Evolutionary conservation across 768 basidiomycete genomes (phyloP).

Genomic region (Kwoniella dendrophila): DNA sequence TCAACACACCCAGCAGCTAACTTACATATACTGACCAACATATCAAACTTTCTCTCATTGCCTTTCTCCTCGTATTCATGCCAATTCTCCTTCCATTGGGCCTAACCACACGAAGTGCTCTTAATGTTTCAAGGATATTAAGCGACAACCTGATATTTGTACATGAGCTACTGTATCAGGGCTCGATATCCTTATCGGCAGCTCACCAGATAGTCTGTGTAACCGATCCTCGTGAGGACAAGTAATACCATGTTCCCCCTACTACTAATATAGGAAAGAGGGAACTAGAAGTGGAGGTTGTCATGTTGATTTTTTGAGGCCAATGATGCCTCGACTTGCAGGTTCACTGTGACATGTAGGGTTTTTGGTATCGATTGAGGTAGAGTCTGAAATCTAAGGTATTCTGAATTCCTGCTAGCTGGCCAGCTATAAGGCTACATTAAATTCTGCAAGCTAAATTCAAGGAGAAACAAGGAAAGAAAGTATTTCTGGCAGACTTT

Average conservation of each 20-base stretch:
- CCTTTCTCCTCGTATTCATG: constrained; percentile 29
- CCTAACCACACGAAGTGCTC: constrained; percentile 31
- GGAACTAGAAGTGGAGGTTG: constrained; percentile 14
- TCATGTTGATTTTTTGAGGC: background rate
- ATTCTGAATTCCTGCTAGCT: too few species aligned
- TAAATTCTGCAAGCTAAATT: too few species aligned
- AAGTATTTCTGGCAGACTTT: too few species aligned
- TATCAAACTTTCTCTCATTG: constrained; percentile 33
- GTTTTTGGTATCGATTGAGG: too few species aligned
- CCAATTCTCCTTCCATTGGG: constrained; percentile 43
- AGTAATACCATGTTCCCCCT: constrained; percentile 20
- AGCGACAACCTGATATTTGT: constrained; percentile 24
- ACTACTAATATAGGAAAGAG: constrained; percentile 22
- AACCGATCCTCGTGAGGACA: constrained; percentile 14
- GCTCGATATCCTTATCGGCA: background rate
- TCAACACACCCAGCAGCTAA: constrained; percentile 4
- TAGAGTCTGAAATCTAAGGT: too few species aligned
- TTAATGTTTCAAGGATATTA: constrained; percentile 39
- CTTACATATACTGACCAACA: constrained; percentile 44
- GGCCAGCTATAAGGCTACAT: too few species aligned
- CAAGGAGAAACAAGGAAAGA: too few species aligned
- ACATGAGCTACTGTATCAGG: background rate
- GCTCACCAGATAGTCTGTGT: constrained; percentile 29
- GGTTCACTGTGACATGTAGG: too few species aligned
- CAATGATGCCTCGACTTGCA: background rate